Conservation (phyloP, 202 grass and related monocot species). For the Schoenoplectus tabernaemontani region DNA sequence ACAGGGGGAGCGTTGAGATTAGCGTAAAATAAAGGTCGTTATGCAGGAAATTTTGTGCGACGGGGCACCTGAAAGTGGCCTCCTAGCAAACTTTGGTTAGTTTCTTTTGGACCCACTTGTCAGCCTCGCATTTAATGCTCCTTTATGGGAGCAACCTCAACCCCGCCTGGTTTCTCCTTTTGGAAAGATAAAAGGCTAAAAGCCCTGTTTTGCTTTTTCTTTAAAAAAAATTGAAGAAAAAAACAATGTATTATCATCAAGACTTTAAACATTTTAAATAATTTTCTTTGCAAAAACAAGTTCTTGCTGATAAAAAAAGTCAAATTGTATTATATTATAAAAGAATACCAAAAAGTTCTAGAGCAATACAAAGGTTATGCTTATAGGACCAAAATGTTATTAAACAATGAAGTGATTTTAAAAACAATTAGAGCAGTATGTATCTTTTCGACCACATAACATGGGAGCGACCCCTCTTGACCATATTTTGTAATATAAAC, state of each 20-base stretch:
- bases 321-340: not conserved
- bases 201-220: not conserved
- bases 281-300: not conserved
- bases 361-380: not conserved
- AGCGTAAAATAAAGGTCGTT: not conserved
- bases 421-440: not conserved
- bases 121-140: not conserved
- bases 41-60: no score
- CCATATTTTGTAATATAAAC: not conserved
- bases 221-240: not conserved
- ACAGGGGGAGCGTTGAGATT: not conserved
- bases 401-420: not conserved
- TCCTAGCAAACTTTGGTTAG: not conserved
- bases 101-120: not conserved
- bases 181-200: no score
- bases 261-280: not conserved
- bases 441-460: constrained; percentile 11
- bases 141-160: not conserved
- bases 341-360: not conserved
- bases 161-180: not conserved
- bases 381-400: not conserved
- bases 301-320: not conserved
- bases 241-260: not conserved
- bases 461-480: no score
- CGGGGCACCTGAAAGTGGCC: not conserved